phyloP scores from a whole-genome alignment of 768 basidiomycete species.

The Ramaria sp. region DNA sequence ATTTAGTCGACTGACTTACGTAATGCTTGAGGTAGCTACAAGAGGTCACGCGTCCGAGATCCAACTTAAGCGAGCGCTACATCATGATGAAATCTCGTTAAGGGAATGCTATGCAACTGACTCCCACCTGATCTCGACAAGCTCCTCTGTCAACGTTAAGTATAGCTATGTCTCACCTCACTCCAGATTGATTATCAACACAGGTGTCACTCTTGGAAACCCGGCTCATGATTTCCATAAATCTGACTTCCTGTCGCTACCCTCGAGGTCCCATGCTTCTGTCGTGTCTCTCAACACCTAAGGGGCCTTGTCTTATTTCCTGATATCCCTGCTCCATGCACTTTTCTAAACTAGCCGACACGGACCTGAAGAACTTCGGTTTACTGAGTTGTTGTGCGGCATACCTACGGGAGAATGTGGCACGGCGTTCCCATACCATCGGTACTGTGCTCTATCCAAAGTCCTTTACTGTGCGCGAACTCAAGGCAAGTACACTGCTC shows the following conservation, averaged over 20 bases:
- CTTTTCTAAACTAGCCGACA: background rate
- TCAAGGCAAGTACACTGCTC: background rate
- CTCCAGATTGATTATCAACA: slow-evolving; percentile 1
- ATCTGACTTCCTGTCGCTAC: background rate
- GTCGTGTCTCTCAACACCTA: background rate
- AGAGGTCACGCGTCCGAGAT: too few relatives aligned
- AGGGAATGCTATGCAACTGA: background rate
- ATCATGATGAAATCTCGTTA: background rate
- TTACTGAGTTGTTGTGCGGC: background rate
- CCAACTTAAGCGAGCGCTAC: too few relatives aligned
- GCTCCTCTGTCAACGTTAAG: background rate
- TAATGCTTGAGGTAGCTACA: too few relatives aligned
- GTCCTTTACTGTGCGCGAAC: slow-evolving; percentile 6
- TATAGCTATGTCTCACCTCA: background rate
- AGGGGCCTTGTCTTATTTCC: background rate
- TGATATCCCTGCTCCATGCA: background rate
- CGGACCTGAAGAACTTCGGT: background rate
- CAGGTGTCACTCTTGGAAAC: slow-evolving; percentile 1
- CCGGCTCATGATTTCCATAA: background rate
- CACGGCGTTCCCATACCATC: background rate
- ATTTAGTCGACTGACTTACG: too few relatives aligned
- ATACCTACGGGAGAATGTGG: background rate
- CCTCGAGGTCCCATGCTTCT: background rate
- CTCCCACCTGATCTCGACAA: background rate
- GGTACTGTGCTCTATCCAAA: slow-evolving; percentile 1